Base-by-base conservation (phyloP, 164 flowering plant genomes). In the Vitis cinerea region DNA sequence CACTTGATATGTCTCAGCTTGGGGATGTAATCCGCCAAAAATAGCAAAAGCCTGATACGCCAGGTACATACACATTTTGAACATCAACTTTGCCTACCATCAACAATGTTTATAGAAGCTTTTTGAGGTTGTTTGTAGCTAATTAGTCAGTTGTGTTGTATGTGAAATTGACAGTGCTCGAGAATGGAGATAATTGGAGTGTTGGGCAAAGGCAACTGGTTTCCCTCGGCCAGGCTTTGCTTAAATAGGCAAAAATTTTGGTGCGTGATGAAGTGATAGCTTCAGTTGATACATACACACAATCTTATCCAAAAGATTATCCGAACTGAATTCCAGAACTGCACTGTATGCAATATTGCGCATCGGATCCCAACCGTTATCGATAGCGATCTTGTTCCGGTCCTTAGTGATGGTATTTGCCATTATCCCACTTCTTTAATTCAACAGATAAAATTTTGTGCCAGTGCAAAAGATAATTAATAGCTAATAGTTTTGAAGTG, bases 111-210 rank as follows among this genome's bases (percentile, higher is more conserved):
- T 31, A 8, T 31, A 31, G 7, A 31, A 31, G 7, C 5, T 4
- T 31, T 31, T 31, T 31, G 8, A 31, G 44, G 8, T 31, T 31
- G 61, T 55, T 3, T 50, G 17, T 12, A 16, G 47, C 55, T 59
- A 61, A 16, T 37, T 15, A 15, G 47, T 59, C 37, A 0, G 8
- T 61, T 59, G 47, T 12, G 2, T 13, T 69, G 37, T 30, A 11
- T 44, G 13, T n/a, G 12, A 72, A 69, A 61, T 67, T 67, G 70
- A 69, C 86, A 95, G 99, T 95, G 68, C 68, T 93, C 16, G 98
- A 95, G 80, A 95, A 89, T 85, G 99, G 99, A 67, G 99, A 95
- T 64, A 95, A 95, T 71, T 95, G 99, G 99, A 95, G 99, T 79
- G 96, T 93, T 71, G 99, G 99, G 61, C 99, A 95, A 74, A 77